Conservation (phyloP, 345 rosid genomes). For the Brassica nigra region DNA sequence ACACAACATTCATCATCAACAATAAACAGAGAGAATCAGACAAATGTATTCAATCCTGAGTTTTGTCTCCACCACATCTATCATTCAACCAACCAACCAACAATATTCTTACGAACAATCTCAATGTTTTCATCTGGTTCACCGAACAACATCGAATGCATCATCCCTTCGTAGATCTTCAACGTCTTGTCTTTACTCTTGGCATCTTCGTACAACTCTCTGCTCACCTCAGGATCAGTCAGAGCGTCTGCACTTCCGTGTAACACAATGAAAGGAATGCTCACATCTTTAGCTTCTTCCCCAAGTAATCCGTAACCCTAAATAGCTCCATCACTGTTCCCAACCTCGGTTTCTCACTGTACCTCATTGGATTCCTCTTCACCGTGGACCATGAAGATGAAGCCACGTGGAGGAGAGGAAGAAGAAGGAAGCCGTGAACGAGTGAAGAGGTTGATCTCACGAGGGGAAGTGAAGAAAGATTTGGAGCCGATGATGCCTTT, state of each 20-base stretch:
- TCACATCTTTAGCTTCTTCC: slow-evolving; percentile 51
- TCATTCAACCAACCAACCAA: slow-evolving; percentile 69
- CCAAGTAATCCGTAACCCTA: slow-evolving; percentile 65
- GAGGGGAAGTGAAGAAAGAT: slow-evolving; percentile 70
- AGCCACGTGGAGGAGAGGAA: slow-evolving; percentile 69
- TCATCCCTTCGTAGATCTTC: slow-evolving; percentile 74
- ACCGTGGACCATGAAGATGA: slow-evolving; percentile 63
- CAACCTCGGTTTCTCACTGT: slow-evolving; percentile 70
- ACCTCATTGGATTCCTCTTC: slow-evolving; percentile 60
- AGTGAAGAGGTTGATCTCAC: slow-evolving; percentile 73
- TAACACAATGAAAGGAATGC: slow-evolving; percentile 60
- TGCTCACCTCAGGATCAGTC: slow-evolving; percentile 78
- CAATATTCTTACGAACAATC: slow-evolving; percentile 58
- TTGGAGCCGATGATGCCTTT: slow-evolving; percentile 58
- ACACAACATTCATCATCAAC: slow-evolving; percentile 19
- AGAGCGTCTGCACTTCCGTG: slow-evolving; percentile 79
- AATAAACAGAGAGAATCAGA: neutral
- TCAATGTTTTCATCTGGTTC: slow-evolving; percentile 74
- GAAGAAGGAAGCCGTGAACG: slow-evolving; percentile 79
- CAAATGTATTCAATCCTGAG: neutral
- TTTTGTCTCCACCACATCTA: slow-evolving; percentile 47
- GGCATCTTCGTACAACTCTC: slow-evolving; percentile 54
- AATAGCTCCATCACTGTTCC: slow-evolving; percentile 73
- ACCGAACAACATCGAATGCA: slow-evolving; percentile 87
- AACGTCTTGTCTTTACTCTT: slow-evolving; percentile 61